Conservation (phyloP, 176 grass and related monocot species). For the Cocos nucifera region DNA sequence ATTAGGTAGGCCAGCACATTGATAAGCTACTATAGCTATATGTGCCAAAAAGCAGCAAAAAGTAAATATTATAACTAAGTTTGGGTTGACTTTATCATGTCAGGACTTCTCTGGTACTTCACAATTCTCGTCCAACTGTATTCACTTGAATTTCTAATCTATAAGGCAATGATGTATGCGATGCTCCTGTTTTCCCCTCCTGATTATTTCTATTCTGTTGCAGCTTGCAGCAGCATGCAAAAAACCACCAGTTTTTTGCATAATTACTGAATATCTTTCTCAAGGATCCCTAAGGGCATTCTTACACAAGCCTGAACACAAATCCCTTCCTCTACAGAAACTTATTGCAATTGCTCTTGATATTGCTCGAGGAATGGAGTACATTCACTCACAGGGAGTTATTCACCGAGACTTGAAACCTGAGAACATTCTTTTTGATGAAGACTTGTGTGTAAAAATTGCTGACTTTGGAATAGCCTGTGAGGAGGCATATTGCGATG, state of each 20-base stretch:
- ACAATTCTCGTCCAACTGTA: no score
- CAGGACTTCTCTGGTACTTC: no score
- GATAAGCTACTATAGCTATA: no score
- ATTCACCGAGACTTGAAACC: conserved; percentile 92
- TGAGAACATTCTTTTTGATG: conserved; percentile 92
- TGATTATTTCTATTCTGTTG: conserved; percentile 18
- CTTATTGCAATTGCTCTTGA: conserved; percentile 55
- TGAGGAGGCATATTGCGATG: conserved; percentile 49
- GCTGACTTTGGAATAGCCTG: conserved; percentile 95
- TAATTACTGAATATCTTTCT: conserved; percentile 83
- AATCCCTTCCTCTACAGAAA: conserved; percentile 52
- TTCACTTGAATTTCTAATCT: no score
- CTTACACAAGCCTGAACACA: conserved; percentile 57
- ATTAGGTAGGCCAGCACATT: no score
- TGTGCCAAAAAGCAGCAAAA: no score
- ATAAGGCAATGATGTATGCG: no score
- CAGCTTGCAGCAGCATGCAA: conserved; percentile 77
- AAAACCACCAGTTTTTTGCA: conserved; percentile 68
- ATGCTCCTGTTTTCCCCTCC: neutral
- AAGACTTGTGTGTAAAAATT: conserved; percentile 65
- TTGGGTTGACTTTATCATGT: no score
- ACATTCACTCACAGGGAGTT: conserved; percentile 85
- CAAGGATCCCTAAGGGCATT: conserved; percentile 75
- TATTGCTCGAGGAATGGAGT: conserved; percentile 71
- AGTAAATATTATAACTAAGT: no score